phyloP scores from a whole-genome alignment of 805 yeast genomes.

The Blastobotrys americana region DNA sequence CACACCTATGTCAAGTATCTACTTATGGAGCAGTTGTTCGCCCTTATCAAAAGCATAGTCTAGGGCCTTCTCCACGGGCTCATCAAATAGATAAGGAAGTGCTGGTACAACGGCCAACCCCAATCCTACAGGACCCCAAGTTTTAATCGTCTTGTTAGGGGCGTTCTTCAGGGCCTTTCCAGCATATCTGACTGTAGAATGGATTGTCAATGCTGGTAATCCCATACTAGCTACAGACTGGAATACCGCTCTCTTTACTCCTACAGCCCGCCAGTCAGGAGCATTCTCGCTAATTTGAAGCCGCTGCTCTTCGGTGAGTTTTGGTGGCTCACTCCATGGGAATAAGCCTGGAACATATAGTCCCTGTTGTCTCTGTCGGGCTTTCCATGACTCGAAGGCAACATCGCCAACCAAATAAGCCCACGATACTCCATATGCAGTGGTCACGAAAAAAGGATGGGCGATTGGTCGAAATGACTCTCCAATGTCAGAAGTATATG shows the following conservation, averaged over 20 bases:
- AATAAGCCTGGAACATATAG: constrained; percentile 49
- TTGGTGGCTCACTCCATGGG: constrained; percentile 58
- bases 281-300: constrained; percentile 36
- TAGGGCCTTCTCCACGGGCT: constrained; percentile 67
- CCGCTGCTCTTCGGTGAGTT: constrained; percentile 28
- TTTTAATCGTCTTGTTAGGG: constrained; percentile 40
- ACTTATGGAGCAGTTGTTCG: constrained; percentile 6
- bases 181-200: constrained; percentile 61
- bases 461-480: constrained; percentile 82
- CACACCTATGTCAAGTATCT: not conserved
- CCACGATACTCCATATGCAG: constrained; percentile 74
- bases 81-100: constrained; percentile 71
- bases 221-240: constrained; percentile 83
- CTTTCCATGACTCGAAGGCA: constrained; percentile 60
- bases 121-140: constrained; percentile 71
- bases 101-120: constrained; percentile 74
- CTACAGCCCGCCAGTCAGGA: constrained; percentile 61
- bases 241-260: constrained; percentile 66
- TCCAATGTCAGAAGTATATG: constrained; percentile 81
- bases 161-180: constrained; percentile 53
- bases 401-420: constrained; percentile 69
- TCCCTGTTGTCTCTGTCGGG: constrained; percentile 52
- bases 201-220: constrained; percentile 79
- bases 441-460: constrained; percentile 53
- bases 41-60: constrained; percentile 48